Conservation (phyloP, 208 protist species). For the Leishmania braziliensis region DNA sequence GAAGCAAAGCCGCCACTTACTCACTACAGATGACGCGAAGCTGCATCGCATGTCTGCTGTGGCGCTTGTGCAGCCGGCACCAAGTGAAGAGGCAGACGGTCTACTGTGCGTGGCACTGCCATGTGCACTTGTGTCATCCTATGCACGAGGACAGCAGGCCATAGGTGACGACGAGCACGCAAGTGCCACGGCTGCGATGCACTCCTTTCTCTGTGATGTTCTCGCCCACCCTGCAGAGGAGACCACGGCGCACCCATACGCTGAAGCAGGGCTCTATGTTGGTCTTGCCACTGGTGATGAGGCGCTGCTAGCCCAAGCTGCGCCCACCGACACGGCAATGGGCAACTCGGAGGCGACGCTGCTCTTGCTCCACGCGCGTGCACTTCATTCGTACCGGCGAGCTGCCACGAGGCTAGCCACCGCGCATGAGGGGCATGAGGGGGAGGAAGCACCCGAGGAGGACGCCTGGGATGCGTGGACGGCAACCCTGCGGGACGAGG, state of each 20-base stretch:
- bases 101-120: constrained; percentile 6
- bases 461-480: constrained; percentile 10
- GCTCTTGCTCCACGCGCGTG: neutral
- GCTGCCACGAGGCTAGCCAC: neutral
- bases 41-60: constrained; percentile 9
- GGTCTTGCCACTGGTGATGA: constrained; percentile 18
- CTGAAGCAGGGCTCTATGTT: constrained; percentile 26
- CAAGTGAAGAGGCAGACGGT: neutral
- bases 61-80: neutral
- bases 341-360: neutral
- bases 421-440: neutral
- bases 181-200: neutral
- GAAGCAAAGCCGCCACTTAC: neutral
- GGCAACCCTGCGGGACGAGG: neutral
- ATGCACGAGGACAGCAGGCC: neutral
- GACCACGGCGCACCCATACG: constrained; percentile 1
- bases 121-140: neutral
- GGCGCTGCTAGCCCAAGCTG: constrained; percentile 17
- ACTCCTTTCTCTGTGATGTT: neutral
- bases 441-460: constrained; percentile 1
- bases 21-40: neutral
- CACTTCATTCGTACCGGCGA: constrained; percentile 9
- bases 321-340: neutral
- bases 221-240: neutral
- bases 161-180: neutral